Percentiles rank a stretch among this genome's conserved stretches.
Conservation (phyloP, 352 stramenopile species). For the Elongisporangium prolatum region DNA sequence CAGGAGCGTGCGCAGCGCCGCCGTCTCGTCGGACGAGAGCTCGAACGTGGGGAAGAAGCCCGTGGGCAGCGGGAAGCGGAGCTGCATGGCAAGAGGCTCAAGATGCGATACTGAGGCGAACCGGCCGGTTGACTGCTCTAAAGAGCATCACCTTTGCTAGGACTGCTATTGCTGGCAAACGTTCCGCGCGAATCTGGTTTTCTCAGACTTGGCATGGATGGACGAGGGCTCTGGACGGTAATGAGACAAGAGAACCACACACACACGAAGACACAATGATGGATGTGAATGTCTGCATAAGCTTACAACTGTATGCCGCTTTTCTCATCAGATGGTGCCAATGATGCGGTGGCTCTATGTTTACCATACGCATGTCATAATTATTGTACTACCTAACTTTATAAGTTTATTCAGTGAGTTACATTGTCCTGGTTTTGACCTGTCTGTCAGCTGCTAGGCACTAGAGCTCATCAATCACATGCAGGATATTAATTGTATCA, state of each 20-base stretch:
- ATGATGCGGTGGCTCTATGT: too few relatives aligned
- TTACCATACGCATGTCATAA: neutral
- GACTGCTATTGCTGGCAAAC: neutral
- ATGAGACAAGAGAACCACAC: neutral
- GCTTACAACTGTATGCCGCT: too few relatives aligned
- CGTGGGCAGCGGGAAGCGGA: slow-evolving; percentile 59
- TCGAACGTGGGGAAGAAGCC: slow-evolving; percentile 77
- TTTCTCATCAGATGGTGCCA: too few relatives aligned
- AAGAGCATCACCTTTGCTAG: neutral
- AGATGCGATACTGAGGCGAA: neutral
- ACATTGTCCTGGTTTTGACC: neutral
- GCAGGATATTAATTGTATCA: neutral
- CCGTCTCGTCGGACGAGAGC: slow-evolving; percentile 45
- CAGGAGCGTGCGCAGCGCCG: slow-evolving; percentile 45
- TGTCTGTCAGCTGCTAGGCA: neutral
- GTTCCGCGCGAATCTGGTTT: neutral
- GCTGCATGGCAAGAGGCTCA: slow-evolving; percentile 35
- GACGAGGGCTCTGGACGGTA: too few relatives aligned
- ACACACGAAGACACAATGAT: neutral
- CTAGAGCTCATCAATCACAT: neutral
- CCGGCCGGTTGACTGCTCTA: neutral
- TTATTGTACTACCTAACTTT: neutral
- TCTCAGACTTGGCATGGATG: neutral
- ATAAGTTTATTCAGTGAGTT: neutral
- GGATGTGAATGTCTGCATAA: too few relatives aligned